These are phyloP conservation scores for Fallopia convolvulus DNA, from an alignment of 148 eudicot genomes.

Conservation along the genomic window DNA sequence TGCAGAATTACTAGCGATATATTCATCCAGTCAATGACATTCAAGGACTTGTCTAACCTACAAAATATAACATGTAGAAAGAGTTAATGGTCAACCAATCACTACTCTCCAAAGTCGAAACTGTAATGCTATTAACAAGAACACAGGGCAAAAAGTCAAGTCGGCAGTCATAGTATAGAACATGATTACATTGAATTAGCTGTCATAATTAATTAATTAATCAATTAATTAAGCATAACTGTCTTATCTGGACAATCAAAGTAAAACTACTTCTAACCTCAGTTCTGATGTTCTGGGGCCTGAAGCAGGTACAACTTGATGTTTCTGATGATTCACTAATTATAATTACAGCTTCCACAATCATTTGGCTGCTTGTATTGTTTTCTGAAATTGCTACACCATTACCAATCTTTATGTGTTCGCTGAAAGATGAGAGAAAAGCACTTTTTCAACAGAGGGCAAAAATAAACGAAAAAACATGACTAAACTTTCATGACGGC, in stretches of 20 bases:
- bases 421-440: slow-evolving; percentile 25
- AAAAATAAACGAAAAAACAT: neutral
- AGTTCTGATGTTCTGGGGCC: slow-evolving; percentile 43
- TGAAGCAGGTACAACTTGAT: slow-evolving; percentile 41
- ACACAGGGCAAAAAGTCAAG: neutral
- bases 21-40: neutral
- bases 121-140: neutral
- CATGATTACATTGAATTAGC: neutral
- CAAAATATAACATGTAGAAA: neutral
- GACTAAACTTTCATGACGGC: neutral
- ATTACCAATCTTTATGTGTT: slow-evolving; percentile 54
- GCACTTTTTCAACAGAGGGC: neutral
- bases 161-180: neutral
- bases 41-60: neutral
- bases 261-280: slow-evolving; percentile 41
- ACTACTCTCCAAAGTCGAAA: neutral
- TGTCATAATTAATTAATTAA: neutral
- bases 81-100: neutral
- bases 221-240: neutral
- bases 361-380: slow-evolving; percentile 23
- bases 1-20: neutral
- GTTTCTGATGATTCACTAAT: slow-evolving; percentile 43
- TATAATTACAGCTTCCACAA: slow-evolving; percentile 65
- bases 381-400: slow-evolving; percentile 49
- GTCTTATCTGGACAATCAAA: slow-evolving; percentile 1